Evolutionary conservation across 23 red algal genomes (phyloP), one percentile per base, ranked within the genome.

Genomic region (Gracilaria domingensis): DNA sequence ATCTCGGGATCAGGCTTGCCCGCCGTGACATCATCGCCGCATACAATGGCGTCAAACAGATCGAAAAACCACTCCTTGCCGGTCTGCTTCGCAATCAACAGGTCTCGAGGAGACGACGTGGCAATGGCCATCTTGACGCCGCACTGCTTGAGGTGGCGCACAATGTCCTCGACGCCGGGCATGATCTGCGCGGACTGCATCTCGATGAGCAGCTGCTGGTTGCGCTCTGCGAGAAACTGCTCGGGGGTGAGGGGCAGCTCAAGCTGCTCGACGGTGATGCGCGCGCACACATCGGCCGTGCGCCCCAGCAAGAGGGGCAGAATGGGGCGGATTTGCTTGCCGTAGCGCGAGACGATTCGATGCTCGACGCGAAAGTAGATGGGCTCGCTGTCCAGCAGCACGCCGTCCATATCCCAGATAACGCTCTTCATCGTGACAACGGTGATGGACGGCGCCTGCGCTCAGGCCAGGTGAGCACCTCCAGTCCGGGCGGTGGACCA

Each of bases 321-420:
- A 12, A 94, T 72, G 30, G 81, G 57, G 76, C n/a, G 53, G 62
- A 94, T 83, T 37, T 87, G 39, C 72, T 95, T 95, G 79, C 81
- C 82, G 45, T 73, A 87, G 20, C 83, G 92, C 6, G 83, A 82
- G 36, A 72, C 77, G 64, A 94, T 80, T 53, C 25, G 18, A 7
- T 74, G 33, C 75, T 94, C 92, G 47, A 94, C 92, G 35, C 54
- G 35, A 13, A 85, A 60, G 88, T 94, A 95, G 56, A 98, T 82
- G 24, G 85, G 80, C 82, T 98, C 96, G 35, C 75, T 95, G 83
- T 98, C 96, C 37, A 94, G 88, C 12, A 98, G 86, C 40, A 93
- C 90, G 45, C 96, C 96, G 79, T 98, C 96, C 96, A 98, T 98
- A 56, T 98, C 96, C 75, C 94, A 98, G 40, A 98, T 85, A 18